phyloP scores from a whole-genome alignment of 1,139 yeast species.

The Groenewaldozyma auringiensis region DNA sequence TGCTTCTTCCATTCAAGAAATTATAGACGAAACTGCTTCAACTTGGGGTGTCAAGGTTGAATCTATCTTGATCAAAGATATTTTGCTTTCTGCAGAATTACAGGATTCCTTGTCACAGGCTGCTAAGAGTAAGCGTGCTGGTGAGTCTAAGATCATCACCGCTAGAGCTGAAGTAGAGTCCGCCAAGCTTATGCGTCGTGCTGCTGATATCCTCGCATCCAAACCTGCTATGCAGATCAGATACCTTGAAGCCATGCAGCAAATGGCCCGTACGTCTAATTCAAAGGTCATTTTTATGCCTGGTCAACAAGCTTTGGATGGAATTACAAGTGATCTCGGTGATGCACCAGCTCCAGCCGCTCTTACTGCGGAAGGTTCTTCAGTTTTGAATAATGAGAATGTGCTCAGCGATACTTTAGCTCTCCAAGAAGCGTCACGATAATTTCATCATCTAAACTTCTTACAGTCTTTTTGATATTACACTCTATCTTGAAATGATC shows the following conservation, averaged over 20 bases:
- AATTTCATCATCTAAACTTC: no score
- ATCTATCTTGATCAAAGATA: constrained; percentile 61
- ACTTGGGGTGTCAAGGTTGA: constrained; percentile 72
- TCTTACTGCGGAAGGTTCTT: background rate
- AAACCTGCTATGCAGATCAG: constrained; percentile 76
- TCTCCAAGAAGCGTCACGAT: background rate
- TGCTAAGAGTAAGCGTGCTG: constrained; percentile 69
- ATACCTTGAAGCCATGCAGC: constrained; percentile 73
- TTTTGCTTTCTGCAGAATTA: constrained; percentile 49
- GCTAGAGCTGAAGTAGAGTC: constrained; percentile 73
- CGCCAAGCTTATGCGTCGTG: constrained; percentile 71
- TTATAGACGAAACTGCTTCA: constrained; percentile 55
- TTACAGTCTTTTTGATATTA: no score
- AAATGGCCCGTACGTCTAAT: constrained; percentile 56
- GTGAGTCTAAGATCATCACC: constrained; percentile 69
- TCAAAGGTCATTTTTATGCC: constrained; percentile 75
- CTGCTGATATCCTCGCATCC: constrained; percentile 69
- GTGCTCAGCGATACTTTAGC: background rate
- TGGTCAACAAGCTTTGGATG: constrained; percentile 36
- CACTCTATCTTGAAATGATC: no score
- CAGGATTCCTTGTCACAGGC: constrained; percentile 63
- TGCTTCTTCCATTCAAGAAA: constrained; percentile 56
- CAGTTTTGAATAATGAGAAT: background rate
- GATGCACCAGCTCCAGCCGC: background rate
- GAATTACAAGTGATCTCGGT: constrained; percentile 18